Conservation (phyloP, 768 basidiomycete species). For the Lactarius psammicola region DNA sequence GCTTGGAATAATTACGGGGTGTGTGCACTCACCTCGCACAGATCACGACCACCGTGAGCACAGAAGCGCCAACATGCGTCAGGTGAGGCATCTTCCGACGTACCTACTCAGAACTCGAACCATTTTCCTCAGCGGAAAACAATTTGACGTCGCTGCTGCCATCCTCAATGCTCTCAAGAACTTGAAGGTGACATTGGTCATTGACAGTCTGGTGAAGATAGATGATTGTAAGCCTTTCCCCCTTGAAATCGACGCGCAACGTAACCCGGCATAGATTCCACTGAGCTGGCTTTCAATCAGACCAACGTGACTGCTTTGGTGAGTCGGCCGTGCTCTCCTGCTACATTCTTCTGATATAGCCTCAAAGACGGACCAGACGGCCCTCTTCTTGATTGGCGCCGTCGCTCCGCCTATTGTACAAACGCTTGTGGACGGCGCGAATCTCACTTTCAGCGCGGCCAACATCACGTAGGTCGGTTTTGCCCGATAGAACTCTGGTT, state of each 20-base stretch:
- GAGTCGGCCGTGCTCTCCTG: slow-evolving; percentile 28
- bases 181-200: slow-evolving; percentile 55
- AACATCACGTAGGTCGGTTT: slow-evolving; percentile 50
- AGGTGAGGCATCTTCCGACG: slow-evolving; percentile 40
- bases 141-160: slow-evolving; percentile 59
- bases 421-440: slow-evolving; percentile 56
- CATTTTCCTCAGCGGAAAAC: slow-evolving; percentile 50
- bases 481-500: not conserved
- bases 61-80: slow-evolving; percentile 52
- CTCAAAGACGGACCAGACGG: slow-evolving; percentile 56
- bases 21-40: slow-evolving; percentile 29
- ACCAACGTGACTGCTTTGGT: slow-evolving; percentile 54
- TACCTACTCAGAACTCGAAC: not conserved
- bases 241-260: slow-evolving; percentile 2
- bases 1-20: not conserved
- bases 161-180: slow-evolving; percentile 62
- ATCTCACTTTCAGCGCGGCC: slow-evolving; percentile 53
- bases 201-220: slow-evolving; percentile 54
- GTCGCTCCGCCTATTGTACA: slow-evolving; percentile 67
- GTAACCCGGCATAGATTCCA: slow-evolving; percentile 42
- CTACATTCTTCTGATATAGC: slow-evolving; percentile 10
- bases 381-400: slow-evolving; percentile 66
- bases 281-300: slow-evolving; percentile 58
- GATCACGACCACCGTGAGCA: slow-evolving; percentile 57
- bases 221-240: slow-evolving; percentile 56